Conservation (phyloP, 129 eudicot genomes). For the carrot (Daucus carota) region DNA sequence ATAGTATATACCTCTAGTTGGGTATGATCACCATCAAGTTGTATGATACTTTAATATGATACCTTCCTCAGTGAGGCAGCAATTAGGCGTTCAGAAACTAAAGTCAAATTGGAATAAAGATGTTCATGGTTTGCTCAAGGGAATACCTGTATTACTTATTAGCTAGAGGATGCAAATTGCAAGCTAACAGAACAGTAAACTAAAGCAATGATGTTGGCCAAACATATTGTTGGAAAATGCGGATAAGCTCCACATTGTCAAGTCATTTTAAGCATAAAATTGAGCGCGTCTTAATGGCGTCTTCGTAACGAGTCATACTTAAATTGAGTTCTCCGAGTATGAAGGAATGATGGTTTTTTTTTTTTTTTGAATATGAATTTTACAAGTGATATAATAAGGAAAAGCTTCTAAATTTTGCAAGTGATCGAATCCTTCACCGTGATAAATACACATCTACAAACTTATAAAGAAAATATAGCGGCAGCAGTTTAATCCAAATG, state of each 20-base stretch:
- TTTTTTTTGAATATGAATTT: no score
- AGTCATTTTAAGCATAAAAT: no score
- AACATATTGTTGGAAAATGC: no score
- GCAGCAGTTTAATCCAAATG: background rate
- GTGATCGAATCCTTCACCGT: background rate
- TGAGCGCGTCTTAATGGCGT: no score
- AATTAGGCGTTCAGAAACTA: background rate
- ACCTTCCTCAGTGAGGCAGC: background rate
- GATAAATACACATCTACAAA: background rate
- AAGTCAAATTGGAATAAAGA: background rate
- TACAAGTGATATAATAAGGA: background rate
- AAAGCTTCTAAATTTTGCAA: background rate
- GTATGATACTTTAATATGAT: background rate
- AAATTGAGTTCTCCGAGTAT: no score
- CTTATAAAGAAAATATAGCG: background rate
- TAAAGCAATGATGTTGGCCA: slow-evolving; percentile 1
- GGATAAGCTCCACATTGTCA: no score
- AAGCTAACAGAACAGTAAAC: background rate
- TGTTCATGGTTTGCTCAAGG: slow-evolving; percentile 2
- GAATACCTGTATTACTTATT: background rate
- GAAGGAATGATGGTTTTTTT: no score
- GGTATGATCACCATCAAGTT: background rate
- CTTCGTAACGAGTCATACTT: no score
- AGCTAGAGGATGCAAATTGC: background rate
- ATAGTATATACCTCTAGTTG: background rate